Evolutionary conservation across 2,329 filamentous ascomycete genomes (phyloP), one percentile per base, ranked within the genome.

Genomic region (Didymella lethalis): DNA sequence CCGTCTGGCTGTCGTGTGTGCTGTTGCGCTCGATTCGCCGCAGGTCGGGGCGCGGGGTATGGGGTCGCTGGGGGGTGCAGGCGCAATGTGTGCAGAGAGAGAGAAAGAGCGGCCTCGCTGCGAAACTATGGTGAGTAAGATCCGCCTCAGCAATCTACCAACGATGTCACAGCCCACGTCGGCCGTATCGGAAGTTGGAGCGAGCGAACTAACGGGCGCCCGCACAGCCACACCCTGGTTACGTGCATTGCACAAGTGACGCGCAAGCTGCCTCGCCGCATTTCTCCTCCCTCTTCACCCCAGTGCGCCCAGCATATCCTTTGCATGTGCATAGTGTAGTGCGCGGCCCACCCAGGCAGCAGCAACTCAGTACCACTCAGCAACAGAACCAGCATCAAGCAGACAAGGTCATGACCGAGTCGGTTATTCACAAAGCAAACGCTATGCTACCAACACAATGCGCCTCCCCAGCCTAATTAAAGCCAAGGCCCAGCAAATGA

Each of bases 401-500:
- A 40, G n/a, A 8, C 8, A 20, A 11, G 20, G 36, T 40, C 36
- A 40, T 40, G 36, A 40, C 41, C 57, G 38, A 54, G 40, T 62
- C 68, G 57, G 50, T 62, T 52, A 53, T 64, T 66, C 54, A 34
- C 50, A 40, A 48, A 59, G 58, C 54, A 51, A 54, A 57, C 46
- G 53, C 53, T 53, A 46, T 52, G 57, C 63, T 65, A 66, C 51
- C 34, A 54, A 56, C 38, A 34, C 41, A 49, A 63, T 47, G 48
- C 65, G 55, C 62, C 63, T 26, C 54, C 50, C 58, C 48, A 43
- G 40, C 48, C 55, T 38, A 46, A 48, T 51, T 38, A 54, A 64
- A 64, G 65, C 67, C 67, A 66, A 63, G 58, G 64, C 61, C 60
- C 68, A 62, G 59, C 64, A 61, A 70, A 65, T 51, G 71, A 72